phyloP scores from a whole-genome alignment of 768 basidiomycete genomes.

The Tylopilus felleus region DNA sequence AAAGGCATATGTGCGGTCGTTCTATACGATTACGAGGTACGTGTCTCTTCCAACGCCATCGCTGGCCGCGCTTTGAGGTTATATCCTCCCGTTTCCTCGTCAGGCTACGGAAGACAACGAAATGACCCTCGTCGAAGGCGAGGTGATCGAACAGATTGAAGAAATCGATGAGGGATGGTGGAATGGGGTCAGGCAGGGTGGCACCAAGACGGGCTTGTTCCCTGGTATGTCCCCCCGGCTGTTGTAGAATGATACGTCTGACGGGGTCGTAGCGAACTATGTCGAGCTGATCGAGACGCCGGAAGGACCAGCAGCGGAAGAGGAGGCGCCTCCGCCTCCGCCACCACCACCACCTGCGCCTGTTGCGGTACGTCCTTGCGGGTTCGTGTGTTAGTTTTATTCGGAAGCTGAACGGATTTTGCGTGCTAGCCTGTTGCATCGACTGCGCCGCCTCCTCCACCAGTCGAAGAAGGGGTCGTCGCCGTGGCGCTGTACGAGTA shows the following conservation, averaged over 20 bases:
- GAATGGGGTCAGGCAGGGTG: constrained; percentile 68
- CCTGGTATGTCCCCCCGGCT: constrained; percentile 51
- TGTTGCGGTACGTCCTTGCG: constrained; percentile 34
- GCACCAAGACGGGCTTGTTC: constrained; percentile 74
- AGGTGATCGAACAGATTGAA: constrained; percentile 78
- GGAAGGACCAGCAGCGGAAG: constrained; percentile 36
- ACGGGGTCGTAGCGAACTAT: constrained; percentile 65
- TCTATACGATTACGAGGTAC: constrained; percentile 75
- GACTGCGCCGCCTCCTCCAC: constrained; percentile 45
- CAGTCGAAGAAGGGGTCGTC: constrained; percentile 55
- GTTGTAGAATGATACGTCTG: not conserved
- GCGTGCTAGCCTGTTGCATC: constrained; percentile 29
- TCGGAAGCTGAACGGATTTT: not conserved
- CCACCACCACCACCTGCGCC: constrained; percentile 53
- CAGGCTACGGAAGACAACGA: constrained; percentile 87
- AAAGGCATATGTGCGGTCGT: constrained; percentile 70
- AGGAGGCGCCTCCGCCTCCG: constrained; percentile 47
- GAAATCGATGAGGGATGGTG: constrained; percentile 92
- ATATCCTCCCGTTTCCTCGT: not conserved
- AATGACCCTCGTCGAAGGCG: constrained; percentile 74
- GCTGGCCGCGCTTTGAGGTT: not conserved
- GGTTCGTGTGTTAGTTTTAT: no score
- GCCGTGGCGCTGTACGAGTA: constrained; percentile 74
- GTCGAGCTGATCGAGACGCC: constrained; percentile 67
- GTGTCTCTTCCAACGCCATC: not conserved